phyloP scores from a whole-genome alignment of 768 basidiomycete genomes.

The Leccinum imitatum region DNA sequence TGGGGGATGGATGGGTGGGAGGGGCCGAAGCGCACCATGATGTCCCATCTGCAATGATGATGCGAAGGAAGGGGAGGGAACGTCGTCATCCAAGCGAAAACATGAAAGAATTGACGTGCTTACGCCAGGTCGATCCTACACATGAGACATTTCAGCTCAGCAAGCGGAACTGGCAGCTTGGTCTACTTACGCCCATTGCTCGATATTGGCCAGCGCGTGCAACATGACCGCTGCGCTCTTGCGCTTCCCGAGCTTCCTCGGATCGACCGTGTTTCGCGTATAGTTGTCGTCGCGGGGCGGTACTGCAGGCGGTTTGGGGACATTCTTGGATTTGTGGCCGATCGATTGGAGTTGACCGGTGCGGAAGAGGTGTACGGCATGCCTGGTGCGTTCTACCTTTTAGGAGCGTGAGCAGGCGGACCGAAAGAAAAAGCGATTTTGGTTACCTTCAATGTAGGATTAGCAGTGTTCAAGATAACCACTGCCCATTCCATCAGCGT shows the following conservation, averaged over 20 bases:
- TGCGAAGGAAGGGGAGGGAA: background rate
- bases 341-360: slow-evolving; percentile 68
- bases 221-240: slow-evolving; percentile 45
- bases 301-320: slow-evolving; percentile 32
- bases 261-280: slow-evolving; percentile 43
- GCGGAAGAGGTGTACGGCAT: slow-evolving; percentile 66
- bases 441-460: background rate
- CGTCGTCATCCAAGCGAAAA: background rate
- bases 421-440: background rate
- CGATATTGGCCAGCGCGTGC: background rate
- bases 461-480: slow-evolving; percentile 69
- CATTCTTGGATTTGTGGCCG: slow-evolving; percentile 49
- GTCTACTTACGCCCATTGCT: background rate
- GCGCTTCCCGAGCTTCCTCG: slow-evolving; percentile 55
- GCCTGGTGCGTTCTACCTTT: slow-evolving; percentile 63
- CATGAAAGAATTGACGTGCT: background rate
- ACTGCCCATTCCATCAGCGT: slow-evolving; percentile 79
- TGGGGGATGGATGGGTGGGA: background rate
- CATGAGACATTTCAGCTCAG: background rate
- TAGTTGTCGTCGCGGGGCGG: slow-evolving; percentile 50
- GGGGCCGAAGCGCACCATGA: slow-evolving; percentile 1
- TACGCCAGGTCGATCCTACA: background rate
- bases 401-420: background rate
- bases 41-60: background rate
- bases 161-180: too few species aligned